A percentile compares a stretch with the other conserved stretches of the same genome.
phyloP scores from a whole-genome alignment of 202 grass and related monocot species.

The Elaeis oleifera region DNA sequence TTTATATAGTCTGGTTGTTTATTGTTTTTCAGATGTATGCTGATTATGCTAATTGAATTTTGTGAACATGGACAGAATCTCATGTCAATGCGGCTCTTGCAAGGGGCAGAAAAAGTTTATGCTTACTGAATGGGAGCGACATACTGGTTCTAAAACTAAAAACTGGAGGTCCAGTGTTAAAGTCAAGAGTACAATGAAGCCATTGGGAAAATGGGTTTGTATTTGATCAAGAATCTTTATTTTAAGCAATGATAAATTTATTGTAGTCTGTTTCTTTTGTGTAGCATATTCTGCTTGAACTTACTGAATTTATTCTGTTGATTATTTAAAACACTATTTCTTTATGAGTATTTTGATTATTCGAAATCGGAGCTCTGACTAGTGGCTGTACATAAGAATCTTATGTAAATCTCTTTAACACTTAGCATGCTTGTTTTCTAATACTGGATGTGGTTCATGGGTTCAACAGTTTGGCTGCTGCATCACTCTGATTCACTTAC shows the following conservation, averaged over 20 bases:
- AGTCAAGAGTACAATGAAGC: slow-evolving; percentile 57
- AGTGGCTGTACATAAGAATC: no score
- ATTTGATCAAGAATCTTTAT: background rate
- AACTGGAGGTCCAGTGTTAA: slow-evolving; percentile 98
- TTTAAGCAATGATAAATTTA: background rate
- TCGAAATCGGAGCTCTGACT: no score
- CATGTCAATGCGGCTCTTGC: slow-evolving; percentile 74
- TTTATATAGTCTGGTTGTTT: no score
- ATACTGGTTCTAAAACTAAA: slow-evolving; percentile 95
- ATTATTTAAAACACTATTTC: no score
- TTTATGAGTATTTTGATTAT: no score
- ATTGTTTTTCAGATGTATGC: no score
- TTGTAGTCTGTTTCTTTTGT: background rate
- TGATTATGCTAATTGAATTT: no score
- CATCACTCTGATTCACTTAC: no score
- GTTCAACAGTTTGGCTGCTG: no score
- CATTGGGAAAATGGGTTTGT: slow-evolving; percentile 97
- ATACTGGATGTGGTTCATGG: no score
- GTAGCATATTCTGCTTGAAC: background rate
- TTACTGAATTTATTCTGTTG: background rate
- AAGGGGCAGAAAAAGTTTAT: slow-evolving; percentile 85
- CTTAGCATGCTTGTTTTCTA: no score
- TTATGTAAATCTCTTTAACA: no score
- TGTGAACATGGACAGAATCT: slow-evolving; percentile 47
- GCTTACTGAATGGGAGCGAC: slow-evolving; percentile 90